Base-by-base conservation (phyloP, 352 stramenopile species). In the Pythium dissotocum region DNA sequence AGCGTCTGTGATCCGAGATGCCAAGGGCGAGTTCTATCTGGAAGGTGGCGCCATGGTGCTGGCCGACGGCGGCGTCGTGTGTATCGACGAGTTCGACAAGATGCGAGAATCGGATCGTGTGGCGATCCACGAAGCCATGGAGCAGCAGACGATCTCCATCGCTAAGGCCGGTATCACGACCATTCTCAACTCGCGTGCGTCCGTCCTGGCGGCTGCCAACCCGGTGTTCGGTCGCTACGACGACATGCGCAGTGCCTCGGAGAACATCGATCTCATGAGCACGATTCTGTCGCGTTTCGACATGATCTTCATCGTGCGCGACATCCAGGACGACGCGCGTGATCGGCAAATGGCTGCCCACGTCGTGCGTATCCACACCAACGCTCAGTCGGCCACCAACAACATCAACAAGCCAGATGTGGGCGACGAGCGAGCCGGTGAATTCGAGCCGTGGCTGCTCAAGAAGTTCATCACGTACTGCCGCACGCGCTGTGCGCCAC, bases 231-330 rank as follows among this genome's bases (percentile, higher is more conserved):
- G 98, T 49, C 97, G 99, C 75, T 99, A 99, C 85, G 98, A 99
- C 87, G 95, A 98, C 69, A 93, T 97, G 67, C 98, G 9, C 97
- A 99, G 76, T 99, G 75, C 89, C 95, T 97, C 99, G 49, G 97
- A 99, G 63, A 99, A 99, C 79, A 99, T 99, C 57, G 88, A 97
- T 40, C 82, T 99, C 13, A 97, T 97, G 0, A 98, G 99, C 77
- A 99, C 98, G n/a, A 80, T 99, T 40, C 82, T 99, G n/a, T 99
- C 91, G 66, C 98, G 98, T 90, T 99, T 99, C 78, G 98, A 99
- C 82, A 87, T 99, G 65, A 79, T 99, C 8, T 99, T 99, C 77
- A 97, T 99, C 36, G 98, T 99, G 13, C 88, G 99, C 35, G 98
- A 99, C 85, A 96, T 99, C 48, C 95, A 99, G 74, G 89, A 93